Percentiles rank a stretch among this genome's conserved stretches.
These are phyloP conservation scores for Fusarium avenaceum DNA, from an alignment of 2,329 filamentous ascomycete species.

Conservation along the genomic window DNA sequence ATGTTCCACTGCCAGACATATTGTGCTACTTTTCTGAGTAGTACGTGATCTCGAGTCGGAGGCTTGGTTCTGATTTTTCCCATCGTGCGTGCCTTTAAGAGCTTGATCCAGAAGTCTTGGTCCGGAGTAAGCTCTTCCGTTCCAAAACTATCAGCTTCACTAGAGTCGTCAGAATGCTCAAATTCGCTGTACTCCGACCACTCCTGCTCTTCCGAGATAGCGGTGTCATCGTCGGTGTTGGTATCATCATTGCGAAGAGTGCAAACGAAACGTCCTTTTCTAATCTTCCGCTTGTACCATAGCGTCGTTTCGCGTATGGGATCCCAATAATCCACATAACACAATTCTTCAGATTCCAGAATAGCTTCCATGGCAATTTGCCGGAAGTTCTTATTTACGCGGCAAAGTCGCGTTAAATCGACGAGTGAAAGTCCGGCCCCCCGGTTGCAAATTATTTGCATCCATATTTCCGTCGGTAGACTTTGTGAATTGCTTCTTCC, in stretches of 20 bases:
- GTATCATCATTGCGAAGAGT: not conserved
- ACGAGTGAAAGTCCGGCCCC: not conserved
- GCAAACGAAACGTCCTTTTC: not conserved
- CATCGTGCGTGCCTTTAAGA: not conserved
- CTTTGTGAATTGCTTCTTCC: not conserved
- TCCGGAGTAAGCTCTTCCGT: not conserved
- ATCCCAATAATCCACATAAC: not conserved
- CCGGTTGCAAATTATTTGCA: not conserved
- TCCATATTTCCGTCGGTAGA: conserved; percentile 6
- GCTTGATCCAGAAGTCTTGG: not conserved
- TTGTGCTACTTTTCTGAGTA: not conserved
- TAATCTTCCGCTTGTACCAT: not conserved
- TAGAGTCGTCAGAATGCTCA: too few species aligned
- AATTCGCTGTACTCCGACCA: too few species aligned
- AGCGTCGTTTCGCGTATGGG: not conserved
- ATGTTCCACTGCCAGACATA: not conserved
- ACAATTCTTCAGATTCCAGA: not conserved
- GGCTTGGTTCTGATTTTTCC: not conserved
- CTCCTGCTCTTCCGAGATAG: too few species aligned
- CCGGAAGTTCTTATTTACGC: not conserved
- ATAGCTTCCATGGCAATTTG: not conserved
- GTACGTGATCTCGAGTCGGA: not conserved
- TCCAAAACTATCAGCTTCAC: not conserved
- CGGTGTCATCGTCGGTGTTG: not conserved
- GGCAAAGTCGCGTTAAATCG: not conserved